Conservation (phyloP, 805 yeast species). For the Maudiozyma pseudohumilis region DNA sequence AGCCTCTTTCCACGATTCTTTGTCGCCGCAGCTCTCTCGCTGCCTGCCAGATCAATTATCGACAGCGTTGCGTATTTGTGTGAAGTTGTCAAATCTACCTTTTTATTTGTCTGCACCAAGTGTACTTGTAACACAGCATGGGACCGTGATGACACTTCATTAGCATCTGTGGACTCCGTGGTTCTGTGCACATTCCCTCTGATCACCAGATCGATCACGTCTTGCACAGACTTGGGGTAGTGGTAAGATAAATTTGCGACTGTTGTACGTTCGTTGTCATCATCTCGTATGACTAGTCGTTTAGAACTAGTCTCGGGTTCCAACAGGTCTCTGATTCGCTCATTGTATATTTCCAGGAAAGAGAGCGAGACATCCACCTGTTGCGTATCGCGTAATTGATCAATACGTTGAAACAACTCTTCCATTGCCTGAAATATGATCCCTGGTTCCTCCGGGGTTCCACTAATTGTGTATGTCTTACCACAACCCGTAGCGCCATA, state of each 20-base stretch:
- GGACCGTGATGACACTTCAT: slow-evolving; percentile 81
- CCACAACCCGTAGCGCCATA: slow-evolving; percentile 98
- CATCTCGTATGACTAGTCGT: slow-evolving; percentile 59
- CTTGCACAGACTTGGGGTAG: slow-evolving; percentile 50
- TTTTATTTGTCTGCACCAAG: slow-evolving; percentile 43
- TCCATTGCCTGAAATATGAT: slow-evolving; percentile 69
- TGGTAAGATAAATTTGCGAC: slow-evolving; percentile 65
- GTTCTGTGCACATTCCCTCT: slow-evolving; percentile 70
- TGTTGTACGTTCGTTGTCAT: slow-evolving; percentile 46
- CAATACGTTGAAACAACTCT: slow-evolving; percentile 59
- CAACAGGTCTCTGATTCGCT: slow-evolving; percentile 71
- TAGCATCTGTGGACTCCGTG: slow-evolving; percentile 82
- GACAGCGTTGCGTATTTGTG: slow-evolving; percentile 74
- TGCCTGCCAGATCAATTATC: slow-evolving; percentile 88
- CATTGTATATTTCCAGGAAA: slow-evolving; percentile 85
- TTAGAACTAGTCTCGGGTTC: slow-evolving; percentile 42
- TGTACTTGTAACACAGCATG: slow-evolving; percentile 87
- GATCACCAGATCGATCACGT: slow-evolving; percentile 69
- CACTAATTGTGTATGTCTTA: slow-evolving; percentile 86
- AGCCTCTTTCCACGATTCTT: slow-evolving; percentile 72
- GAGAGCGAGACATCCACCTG: slow-evolving; percentile 53
- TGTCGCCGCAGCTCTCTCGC: slow-evolving; percentile 89
- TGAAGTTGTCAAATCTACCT: slow-evolving; percentile 54
- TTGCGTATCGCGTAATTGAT: slow-evolving; percentile 43
- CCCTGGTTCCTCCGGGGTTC: slow-evolving; percentile 65